Evolutionary conservation across 805 yeast genomes (phyloP).

Genomic region (Wickerhamiella sergipiensis): DNA sequence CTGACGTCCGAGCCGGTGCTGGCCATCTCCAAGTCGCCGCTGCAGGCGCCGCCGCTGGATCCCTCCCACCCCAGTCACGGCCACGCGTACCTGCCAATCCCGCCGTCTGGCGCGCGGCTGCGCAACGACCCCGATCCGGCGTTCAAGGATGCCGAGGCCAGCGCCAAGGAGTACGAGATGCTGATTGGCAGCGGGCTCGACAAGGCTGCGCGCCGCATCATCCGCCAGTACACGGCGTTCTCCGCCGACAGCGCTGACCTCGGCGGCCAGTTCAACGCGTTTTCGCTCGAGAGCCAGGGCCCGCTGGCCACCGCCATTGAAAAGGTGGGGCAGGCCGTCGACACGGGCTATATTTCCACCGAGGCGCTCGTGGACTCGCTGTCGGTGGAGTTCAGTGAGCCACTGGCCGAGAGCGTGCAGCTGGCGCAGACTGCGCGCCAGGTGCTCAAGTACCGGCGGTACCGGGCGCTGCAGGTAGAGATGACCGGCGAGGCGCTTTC

Average conservation of each 20-base stretch:
- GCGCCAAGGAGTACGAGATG: slow-evolving; percentile 34
- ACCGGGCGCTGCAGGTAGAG: slow-evolving; percentile 41
- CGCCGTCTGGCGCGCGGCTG: slow-evolving; percentile 31
- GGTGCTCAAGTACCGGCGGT: slow-evolving; percentile 46
- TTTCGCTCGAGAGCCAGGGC: slow-evolving; percentile 36
- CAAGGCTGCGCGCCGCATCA: slow-evolving; percentile 40
- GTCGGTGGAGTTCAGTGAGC: slow-evolving; percentile 50
- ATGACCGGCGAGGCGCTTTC: slow-evolving; percentile 29
- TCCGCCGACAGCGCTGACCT: slow-evolving; percentile 58
- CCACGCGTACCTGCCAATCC: slow-evolving; percentile 50
- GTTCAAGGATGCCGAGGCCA: slow-evolving; percentile 30
- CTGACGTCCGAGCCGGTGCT: slow-evolving; percentile 41
- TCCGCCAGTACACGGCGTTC: slow-evolving; percentile 42
- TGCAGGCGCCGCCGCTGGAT: slow-evolving; percentile 48
- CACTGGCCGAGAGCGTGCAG: slow-evolving; percentile 58
- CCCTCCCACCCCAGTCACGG: slow-evolving; percentile 45
- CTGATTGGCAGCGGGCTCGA: slow-evolving; percentile 38
- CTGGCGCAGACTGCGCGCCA: slow-evolving; percentile 42
- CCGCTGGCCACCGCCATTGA: slow-evolving; percentile 48
- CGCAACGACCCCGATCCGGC: slow-evolving; percentile 23
- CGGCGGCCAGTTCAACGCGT: slow-evolving; percentile 58
- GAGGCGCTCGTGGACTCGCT: slow-evolving; percentile 39
- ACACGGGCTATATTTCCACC: slow-evolving; percentile 40
- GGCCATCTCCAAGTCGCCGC: slow-evolving; percentile 36
- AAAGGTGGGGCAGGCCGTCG: slow-evolving; percentile 75